phyloP scores from a whole-genome alignment of 1,284 basidiomycete species.

The Pholiota adiposa region DNA sequence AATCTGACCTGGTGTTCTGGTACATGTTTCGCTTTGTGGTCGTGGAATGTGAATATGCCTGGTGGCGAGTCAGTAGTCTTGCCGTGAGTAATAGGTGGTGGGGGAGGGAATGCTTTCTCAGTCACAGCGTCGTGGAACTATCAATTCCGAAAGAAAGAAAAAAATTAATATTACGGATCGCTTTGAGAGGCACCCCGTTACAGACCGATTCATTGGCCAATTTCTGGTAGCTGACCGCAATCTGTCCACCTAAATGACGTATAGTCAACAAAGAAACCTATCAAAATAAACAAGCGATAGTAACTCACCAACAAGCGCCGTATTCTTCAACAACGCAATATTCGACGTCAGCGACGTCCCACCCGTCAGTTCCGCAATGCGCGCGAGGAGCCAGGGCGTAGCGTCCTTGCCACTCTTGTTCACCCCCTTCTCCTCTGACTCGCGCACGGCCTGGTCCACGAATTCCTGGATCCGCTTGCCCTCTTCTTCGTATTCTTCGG shows the following conservation, averaged over 20 bases:
- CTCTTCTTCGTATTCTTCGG: slow-evolving; percentile 68
- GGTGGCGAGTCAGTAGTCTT: not conserved
- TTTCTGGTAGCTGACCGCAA: slow-evolving; percentile 80
- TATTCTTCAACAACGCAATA: slow-evolving; percentile 90
- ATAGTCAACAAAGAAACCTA: not conserved
- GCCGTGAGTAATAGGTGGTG: not conserved
- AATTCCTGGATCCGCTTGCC: slow-evolving; percentile 78
- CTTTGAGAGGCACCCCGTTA: not conserved
- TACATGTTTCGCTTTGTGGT: slow-evolving; percentile 1
- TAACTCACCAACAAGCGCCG: slow-evolving; percentile 78
- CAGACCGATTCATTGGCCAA: slow-evolving; percentile 48
- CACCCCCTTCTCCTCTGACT: slow-evolving; percentile 84
- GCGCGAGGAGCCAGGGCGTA: slow-evolving; percentile 92
- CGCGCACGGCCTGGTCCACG: slow-evolving; percentile 85
- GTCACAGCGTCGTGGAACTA: slow-evolving; percentile 4
- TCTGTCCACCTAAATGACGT: slow-evolving; percentile 63
- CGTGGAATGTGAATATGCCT: not conserved
- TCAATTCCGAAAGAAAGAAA: too few species aligned
- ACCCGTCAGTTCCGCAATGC: slow-evolving; percentile 83
- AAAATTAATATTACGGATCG: not conserved
- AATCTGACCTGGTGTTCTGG: slow-evolving; percentile 6
- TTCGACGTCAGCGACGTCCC: slow-evolving; percentile 80
- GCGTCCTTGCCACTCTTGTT: slow-evolving; percentile 87
- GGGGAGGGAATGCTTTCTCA: not conserved
- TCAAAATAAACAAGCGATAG: not conserved